These are phyloP conservation scores for Drosera spatulata DNA, from an alignment of 179 eudicot genomes.

Conservation along the genomic window DNA sequence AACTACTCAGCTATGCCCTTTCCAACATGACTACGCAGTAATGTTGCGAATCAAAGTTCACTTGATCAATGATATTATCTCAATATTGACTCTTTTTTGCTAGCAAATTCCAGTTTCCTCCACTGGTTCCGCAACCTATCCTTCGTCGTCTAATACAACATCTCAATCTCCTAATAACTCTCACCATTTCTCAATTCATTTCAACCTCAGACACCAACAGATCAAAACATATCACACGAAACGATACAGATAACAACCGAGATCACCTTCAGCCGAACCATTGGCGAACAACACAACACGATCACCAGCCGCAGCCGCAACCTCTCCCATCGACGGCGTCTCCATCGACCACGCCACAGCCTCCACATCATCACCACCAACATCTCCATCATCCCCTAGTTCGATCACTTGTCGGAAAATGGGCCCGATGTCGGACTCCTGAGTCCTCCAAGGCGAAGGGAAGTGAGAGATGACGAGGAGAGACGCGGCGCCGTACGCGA, in stretches of 20 bases:
- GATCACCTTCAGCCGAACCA: slow-evolving; percentile 29
- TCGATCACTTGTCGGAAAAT: slow-evolving; percentile 59
- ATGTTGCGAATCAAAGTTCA: no score
- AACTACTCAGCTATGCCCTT: no score
- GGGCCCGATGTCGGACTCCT: slow-evolving; percentile 36
- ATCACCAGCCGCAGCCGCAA: slow-evolving; percentile 52
- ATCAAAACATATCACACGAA: not conserved
- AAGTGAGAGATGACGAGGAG: slow-evolving; percentile 85
- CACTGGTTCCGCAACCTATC: no score
- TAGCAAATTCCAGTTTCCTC: no score
- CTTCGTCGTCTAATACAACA: no score
- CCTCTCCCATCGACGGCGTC: slow-evolving; percentile 52
- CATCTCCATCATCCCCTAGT: not conserved
- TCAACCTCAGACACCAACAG: not conserved
- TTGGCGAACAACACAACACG: slow-evolving; percentile 41
- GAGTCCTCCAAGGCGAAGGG: slow-evolving; percentile 48
- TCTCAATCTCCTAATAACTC: no score
- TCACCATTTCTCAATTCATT: not conserved
- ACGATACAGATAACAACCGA: no score
- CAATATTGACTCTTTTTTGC: no score
- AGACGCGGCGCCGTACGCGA: slow-evolving; percentile 82
- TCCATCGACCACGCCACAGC: slow-evolving; percentile 60
- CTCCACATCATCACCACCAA: slow-evolving; percentile 18
- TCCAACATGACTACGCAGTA: no score
- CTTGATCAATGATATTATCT: no score